Conservation (phyloP, 139 green algal species). For the Volvox africanus region DNA sequence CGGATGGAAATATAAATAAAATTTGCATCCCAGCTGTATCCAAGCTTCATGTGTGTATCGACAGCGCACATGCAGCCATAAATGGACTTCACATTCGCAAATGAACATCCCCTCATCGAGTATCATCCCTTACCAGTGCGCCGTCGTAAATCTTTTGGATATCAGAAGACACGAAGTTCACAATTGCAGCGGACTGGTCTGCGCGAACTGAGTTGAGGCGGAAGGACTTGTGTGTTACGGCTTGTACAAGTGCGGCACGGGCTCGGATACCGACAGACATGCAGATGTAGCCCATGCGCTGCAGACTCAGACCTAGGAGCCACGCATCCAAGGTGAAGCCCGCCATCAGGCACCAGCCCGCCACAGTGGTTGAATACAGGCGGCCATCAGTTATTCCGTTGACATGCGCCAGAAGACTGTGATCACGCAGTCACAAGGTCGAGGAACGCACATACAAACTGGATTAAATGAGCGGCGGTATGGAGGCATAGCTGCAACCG, state of each 20-base stretch:
- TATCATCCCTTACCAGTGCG: conserved; percentile 23
- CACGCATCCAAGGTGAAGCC: conserved; percentile 61
- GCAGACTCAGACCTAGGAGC: conserved; percentile 59
- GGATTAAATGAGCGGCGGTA: too few species aligned
- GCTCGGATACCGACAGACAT: conserved; percentile 59
- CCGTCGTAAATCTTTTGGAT: conserved; percentile 56
- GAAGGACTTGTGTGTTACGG: conserved; percentile 74
- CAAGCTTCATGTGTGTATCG: too few species aligned
- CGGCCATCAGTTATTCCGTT: conserved; percentile 22
- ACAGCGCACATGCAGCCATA: too few species aligned
- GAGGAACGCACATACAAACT: too few species aligned
- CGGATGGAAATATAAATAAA: too few species aligned
- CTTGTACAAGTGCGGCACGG: conserved; percentile 65
- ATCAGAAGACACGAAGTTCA: conserved; percentile 72
- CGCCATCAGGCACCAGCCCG: conserved; percentile 54
- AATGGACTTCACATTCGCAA: too few species aligned
- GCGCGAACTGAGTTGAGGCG: conserved; percentile 67
- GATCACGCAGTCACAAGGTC: background rate
- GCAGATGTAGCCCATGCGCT: conserved; percentile 79
- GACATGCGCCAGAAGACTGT: conserved; percentile 40
- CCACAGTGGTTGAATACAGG: conserved; percentile 35
- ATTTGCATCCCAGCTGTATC: too few species aligned
- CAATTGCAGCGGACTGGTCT: conserved; percentile 64
- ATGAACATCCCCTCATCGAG: too few species aligned
- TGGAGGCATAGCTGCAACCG: too few species aligned